These are phyloP conservation scores for Kodamaea arcana DNA, from an alignment of 1,139 yeast species.

Conservation along the genomic window DNA sequence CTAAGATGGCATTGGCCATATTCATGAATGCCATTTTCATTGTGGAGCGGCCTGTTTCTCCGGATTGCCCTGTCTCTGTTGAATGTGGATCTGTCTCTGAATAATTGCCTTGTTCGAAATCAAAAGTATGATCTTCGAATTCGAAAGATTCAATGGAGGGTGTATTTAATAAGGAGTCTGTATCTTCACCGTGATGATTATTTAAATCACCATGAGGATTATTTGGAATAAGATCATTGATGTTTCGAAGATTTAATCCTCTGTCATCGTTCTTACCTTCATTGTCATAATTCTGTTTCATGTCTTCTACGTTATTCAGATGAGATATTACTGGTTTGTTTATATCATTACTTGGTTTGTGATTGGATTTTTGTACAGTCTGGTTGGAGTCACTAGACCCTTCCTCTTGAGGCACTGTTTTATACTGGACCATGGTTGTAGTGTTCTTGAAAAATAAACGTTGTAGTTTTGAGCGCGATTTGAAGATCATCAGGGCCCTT, in stretches of 20 bases:
- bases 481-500: no score
- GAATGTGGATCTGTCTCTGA: constrained; percentile 3
- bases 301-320: no score
- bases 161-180: neutral
- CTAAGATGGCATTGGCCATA: constrained; percentile 90
- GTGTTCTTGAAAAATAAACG: neutral
- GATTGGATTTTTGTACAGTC: no score
- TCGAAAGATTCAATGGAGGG: constrained; percentile 1
- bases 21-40: constrained; percentile 92
- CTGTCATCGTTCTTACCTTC: neutral
- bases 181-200: neutral
- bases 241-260: no score
- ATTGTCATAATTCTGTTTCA: neutral
- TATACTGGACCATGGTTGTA: constrained; percentile 3
- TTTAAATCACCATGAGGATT: neutral
- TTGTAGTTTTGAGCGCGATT: no score
- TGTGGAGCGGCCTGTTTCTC: constrained; percentile 30
- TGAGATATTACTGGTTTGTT: no score
- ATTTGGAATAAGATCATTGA: neutral
- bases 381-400: constrained; percentile 1
- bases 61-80: no score
- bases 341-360: no score
- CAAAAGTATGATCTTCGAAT: no score
- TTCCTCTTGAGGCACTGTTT: constrained; percentile 4
- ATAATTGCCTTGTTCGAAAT: constrained; percentile 21